Percentiles rank a stretch among this genome's conserved stretches.
Conservation (phyloP, 1,139 yeast genomes). For the Hyphopichia pseudoburtonii region DNA sequence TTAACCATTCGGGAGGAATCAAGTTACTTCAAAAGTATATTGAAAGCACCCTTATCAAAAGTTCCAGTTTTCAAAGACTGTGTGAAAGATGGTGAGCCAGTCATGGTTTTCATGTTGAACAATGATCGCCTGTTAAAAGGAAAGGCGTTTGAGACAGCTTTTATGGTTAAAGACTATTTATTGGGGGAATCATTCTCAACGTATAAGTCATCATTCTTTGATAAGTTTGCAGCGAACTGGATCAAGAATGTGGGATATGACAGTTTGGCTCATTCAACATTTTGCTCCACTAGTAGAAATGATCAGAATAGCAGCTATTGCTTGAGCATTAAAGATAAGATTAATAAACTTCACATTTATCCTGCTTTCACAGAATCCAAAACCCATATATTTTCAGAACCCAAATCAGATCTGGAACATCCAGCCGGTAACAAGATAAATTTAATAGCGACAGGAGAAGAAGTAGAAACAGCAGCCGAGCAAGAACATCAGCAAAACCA, state of each 20-base stretch:
- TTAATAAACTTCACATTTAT: conserved; percentile 24
- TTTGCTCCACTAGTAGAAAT: conserved; percentile 35
- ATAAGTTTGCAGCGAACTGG: conserved; percentile 43
- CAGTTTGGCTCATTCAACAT: conserved; percentile 37
- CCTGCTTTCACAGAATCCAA: conserved; percentile 26
- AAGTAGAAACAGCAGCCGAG: conserved; percentile 1
- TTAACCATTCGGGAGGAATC: conserved; percentile 9
- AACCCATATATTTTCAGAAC: conserved; percentile 2
- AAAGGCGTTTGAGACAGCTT: conserved; percentile 15
- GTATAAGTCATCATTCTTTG: conserved; percentile 34
- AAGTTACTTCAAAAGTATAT: conserved; percentile 18
- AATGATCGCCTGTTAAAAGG: conserved; percentile 11
- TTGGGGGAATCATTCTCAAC: conserved; percentile 5
- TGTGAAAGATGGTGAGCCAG: conserved; percentile 24
- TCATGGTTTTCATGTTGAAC: conserved; percentile 35
- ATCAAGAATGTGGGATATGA: conserved; percentile 27
- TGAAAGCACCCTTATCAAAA: conserved; percentile 14
- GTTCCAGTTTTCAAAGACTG: conserved; percentile 23
- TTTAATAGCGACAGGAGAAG: conserved; percentile 5
- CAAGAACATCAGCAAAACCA: too few species aligned
- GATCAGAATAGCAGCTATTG: conserved; percentile 33
- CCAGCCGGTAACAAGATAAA: conserved; percentile 2
- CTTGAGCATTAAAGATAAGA: conserved; percentile 29
- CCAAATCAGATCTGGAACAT: not conserved
- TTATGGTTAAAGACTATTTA: conserved; percentile 25